Base-by-base conservation (phyloP, 2,329 filamentous ascomycete species). In the Lecanicillium sp. region DNA sequence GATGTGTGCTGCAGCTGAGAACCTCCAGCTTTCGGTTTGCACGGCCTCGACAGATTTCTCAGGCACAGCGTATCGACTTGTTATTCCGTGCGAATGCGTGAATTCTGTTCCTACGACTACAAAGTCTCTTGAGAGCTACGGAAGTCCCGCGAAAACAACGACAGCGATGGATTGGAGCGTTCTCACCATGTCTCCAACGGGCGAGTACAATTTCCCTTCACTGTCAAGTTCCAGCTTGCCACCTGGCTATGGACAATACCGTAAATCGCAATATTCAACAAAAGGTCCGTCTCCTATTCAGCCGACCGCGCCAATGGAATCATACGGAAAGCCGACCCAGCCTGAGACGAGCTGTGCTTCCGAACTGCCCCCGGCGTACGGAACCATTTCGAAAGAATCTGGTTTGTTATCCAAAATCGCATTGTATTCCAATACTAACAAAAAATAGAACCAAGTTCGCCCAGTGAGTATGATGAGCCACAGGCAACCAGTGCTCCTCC, bases 21-120 rank as follows among this genome's bases (percentile, higher is more conserved):
- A 53, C n/a, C 37, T 55, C 17, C 47, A 52, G 1, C 42, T 54
- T 17, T 51, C 51, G 5, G 39, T 59, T 6, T 61, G 58, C 24
- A 24, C 17, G 7, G 11, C 42, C 26, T 42, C 45, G 3, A 37
- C 33, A 29, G 11, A 17, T 2, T 4, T 42, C 4, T 41, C 19
- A 12, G 32, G 32, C 14, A 21, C 20, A 14, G 23, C 19, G 6
- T 48, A 48, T n/a, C 29, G 32, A 7, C 20, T 48, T 10, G n/a
- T 42, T 20, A 30, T 48, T 19, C 45, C 45, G 3, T 48, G 45
- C 10, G 14, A 17, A 15, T 48, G 30, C 11, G 14, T 38, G 8
- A 7, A n/a, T 9, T 23, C 24, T 4, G 1, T 19, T 17, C 6
- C 45, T 10, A 9, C 14, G 3, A 5, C 38, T 11, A 29, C 38